Base-by-base conservation (phyloP, 164 flowering plant genomes). In the Dillenia turbinata region DNA sequence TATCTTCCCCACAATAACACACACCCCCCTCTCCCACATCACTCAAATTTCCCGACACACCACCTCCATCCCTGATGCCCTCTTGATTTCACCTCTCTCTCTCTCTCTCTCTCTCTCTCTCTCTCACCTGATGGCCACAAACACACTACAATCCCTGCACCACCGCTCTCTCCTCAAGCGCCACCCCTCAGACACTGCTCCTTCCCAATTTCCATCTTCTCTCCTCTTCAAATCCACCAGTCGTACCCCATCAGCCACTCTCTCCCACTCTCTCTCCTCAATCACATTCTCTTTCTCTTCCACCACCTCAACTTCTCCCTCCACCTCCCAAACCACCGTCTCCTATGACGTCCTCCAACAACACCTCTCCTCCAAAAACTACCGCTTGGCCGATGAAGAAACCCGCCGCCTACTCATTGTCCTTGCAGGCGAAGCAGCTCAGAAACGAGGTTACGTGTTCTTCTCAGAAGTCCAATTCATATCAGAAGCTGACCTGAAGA, bases 381-480 rank as follows among this genome's bases (percentile, higher is more conserved):
- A 77, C 81, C 84, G 88, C 10, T 74, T 69, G 55, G 98, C 98
- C 17, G 98, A 94, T 69, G 97, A 89, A 15, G 97, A 86, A 47
- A 94, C 98, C 55, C 91, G 97, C 48, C 91, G 96, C 56, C 89
- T 94, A 10, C 75, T 94, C 66, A 89, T 94, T 43, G 80, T 53
- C 40, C 85, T 94, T 0, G 92, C 95, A 9, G 98, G 98, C 9
- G 97, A 90, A 19, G 70, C 78, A 0, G 95, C 96, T 13, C 46
- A 58, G 14, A 85, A 86, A 59, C 79, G 98, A 0, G 96, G 96
- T 24, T 94, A 94, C 63, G 92, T 94, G 47, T 94, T 89, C 88
- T 94, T 91, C 87, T 90, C 98, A 16, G 98, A 91, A 73, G 91
- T 78, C 14, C 80, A 94, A 58, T 91, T 89, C 86, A 89, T 94